Conservation (phyloP, 2,329 filamentous ascomycete species). For the Ceratocystis papillata region DNA sequence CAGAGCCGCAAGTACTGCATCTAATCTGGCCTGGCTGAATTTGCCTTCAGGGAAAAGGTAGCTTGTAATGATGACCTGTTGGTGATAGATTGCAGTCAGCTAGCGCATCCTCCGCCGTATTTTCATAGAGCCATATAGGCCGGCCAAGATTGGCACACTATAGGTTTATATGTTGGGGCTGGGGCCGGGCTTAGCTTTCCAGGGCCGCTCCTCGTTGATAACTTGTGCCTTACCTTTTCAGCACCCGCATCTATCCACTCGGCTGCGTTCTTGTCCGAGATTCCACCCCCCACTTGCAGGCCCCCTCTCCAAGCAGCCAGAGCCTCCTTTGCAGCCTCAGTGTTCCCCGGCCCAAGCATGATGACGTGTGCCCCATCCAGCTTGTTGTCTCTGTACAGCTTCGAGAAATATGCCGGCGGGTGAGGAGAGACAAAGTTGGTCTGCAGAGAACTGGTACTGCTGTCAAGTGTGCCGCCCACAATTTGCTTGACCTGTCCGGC, state of each 20-base stretch:
- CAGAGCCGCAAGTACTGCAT: conserved; percentile 61
- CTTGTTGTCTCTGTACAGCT: conserved; percentile 63
- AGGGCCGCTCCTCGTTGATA: neutral
- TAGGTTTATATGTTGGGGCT: neutral
- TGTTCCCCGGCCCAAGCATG: conserved; percentile 85
- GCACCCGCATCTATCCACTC: conserved; percentile 83
- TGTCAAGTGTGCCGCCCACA: conserved; percentile 81
- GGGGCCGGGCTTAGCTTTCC: neutral
- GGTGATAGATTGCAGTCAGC: neutral
- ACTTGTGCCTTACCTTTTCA: conserved; percentile 56
- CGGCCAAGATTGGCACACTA: no score
- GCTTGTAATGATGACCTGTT: conserved; percentile 91
- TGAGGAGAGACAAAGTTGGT: conserved; percentile 88
- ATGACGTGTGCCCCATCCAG: conserved; percentile 84
- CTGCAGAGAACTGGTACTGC: conserved; percentile 54
- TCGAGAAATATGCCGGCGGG: conserved; percentile 69
- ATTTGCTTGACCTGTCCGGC: conserved; percentile 98
- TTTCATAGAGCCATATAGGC: neutral
- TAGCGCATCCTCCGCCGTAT: neutral
- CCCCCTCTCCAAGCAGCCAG: conserved; percentile 66
- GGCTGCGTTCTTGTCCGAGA: conserved; percentile 71
- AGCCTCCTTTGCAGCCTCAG: conserved; percentile 66
- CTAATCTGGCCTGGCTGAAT: conserved; percentile 68
- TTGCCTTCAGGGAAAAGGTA: conserved; percentile 77
- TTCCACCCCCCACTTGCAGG: conserved; percentile 88